Conservation (phyloP, 2,329 filamentous ascomycete genomes). For the Diaporthe sp. region DNA sequence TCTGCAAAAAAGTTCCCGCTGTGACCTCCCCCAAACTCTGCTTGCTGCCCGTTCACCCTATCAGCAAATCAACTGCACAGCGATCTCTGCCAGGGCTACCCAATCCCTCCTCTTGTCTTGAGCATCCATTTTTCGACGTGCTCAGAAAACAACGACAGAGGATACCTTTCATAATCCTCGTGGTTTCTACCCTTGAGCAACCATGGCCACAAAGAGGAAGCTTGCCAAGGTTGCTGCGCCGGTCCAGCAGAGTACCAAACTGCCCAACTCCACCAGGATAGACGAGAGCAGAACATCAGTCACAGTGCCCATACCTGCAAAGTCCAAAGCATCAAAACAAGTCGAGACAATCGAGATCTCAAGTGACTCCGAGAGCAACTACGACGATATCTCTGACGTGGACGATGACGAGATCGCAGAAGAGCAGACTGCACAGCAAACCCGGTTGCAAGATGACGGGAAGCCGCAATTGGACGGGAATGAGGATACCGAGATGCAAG, state of each 20-base stretch:
- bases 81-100: constrained; percentile 2
- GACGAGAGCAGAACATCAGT: constrained; percentile 71
- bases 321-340: constrained; percentile 50
- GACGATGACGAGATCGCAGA: constrained; percentile 47
- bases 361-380: constrained; percentile 64
- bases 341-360: constrained; percentile 68
- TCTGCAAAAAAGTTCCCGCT: constrained; percentile 36
- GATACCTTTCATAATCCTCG: neutral
- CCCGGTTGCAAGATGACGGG: constrained; percentile 39
- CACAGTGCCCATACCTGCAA: constrained; percentile 45
- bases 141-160: neutral
- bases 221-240: constrained; percentile 69
- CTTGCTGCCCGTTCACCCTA: constrained; percentile 15
- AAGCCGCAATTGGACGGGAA: constrained; percentile 26
- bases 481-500: constrained; percentile 41
- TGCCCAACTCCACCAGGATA: constrained; percentile 62
- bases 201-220: constrained; percentile 74
- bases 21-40: constrained; percentile 22
- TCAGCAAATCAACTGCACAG: constrained; percentile 4
- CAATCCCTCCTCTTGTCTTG: neutral
- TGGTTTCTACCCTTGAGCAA: constrained; percentile 29
- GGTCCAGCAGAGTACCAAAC: constrained; percentile 66
- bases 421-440: constrained; percentile 46
- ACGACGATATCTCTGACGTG: constrained; percentile 58
- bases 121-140: neutral